Evolutionary conservation across 1,284 basidiomycete genomes (phyloP), one percentile per base, ranked within the genome.

Genomic region (Butyriboletus regius): DNA sequence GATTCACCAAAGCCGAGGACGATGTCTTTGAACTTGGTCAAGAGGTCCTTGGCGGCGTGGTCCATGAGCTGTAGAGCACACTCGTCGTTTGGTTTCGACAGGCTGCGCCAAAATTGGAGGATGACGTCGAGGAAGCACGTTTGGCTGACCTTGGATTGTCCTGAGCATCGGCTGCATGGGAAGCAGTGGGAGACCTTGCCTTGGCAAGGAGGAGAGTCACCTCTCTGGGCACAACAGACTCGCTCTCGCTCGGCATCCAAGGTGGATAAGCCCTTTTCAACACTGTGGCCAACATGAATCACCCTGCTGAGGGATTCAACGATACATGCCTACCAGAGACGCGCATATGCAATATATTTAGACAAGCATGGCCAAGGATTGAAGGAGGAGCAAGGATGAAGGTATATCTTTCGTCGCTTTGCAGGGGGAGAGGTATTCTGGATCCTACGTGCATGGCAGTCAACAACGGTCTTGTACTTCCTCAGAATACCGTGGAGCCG

Each of bases 101-200:
- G n/a, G n/a, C n/a, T n/a, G n/a, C n/a, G n/a, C n/a, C n/a, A n/a
- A n/a, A n/a, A 82, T 68, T 98, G 95, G 7, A 98, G 77, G 41
- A 98, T 83, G 45, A 89, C 91, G 55, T 92, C 95, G 63, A 98
- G 76, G 71, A 93, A 98, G 63, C 94, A 98, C 0, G 94, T 98
- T 60, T 95, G 90, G 6, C 91, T 91, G 7, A 48, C 83, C 90
- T 89, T 43, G 46, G n/a, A 17, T 28, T 22, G 24, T 20, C 22
- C 20, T 59, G 43, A 52, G 52, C 43, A 8, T 22, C n/a, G 26
- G 12, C 39, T 5, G 43, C 24, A 34, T 31, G n/a, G 0, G 13
- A 10, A 29, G 32, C 8, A 3, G 14, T 2, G 43, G 10, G 17
- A 39, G 24, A 53, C 62, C 10, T 29, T 46, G 81, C 85, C 78